Percentiles rank a stretch among this genome's conserved stretches.
Evolutionary conservation across 2,329 filamentous ascomycete genomes (phyloP).

Genomic region (Aspergillus quadricinctus): DNA sequence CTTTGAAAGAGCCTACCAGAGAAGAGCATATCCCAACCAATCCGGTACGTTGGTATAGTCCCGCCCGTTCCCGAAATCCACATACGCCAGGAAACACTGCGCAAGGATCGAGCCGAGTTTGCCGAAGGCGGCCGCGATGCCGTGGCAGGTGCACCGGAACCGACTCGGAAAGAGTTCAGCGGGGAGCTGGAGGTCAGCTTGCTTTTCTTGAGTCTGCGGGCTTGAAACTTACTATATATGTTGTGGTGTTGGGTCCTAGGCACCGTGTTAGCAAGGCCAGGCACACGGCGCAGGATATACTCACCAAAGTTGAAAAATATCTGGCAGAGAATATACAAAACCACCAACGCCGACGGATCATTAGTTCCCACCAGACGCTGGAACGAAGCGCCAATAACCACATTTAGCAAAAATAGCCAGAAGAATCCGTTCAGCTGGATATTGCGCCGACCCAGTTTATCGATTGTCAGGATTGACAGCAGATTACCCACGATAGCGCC

Average conservation of each 20-base stretch:
- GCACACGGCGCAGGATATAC: neutral
- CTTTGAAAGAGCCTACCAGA: conserved; percentile 4
- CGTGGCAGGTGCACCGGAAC: conserved; percentile 46
- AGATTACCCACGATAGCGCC: conserved; percentile 32
- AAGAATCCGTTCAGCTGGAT: conserved; percentile 35
- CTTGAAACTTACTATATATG: conserved; percentile 23
- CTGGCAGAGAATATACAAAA: conserved; percentile 38
- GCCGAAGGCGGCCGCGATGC: conserved; percentile 45
- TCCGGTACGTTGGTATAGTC: conserved; percentile 1
- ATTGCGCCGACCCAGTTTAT: conserved; percentile 28
- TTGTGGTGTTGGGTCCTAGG: conserved; percentile 23
- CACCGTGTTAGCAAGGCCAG: neutral
- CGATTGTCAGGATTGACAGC: conserved; percentile 28
- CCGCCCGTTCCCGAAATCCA: conserved; percentile 5
- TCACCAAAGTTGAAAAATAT: conserved; percentile 40
- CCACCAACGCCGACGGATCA: conserved; percentile 21
- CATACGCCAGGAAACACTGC: conserved; percentile 9
- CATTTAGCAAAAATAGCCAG: conserved; percentile 24
- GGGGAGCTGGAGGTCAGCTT: conserved; percentile 24
- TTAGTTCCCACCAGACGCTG: neutral
- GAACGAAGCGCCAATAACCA: conserved; percentile 12
- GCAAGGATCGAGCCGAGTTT: conserved; percentile 42
- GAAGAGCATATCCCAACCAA: conserved; percentile 12
- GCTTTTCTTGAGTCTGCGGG: neutral
- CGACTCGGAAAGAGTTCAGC: conserved; percentile 49